A percentile compares a stretch with the other conserved stretches of the same genome.
phyloP scores from a whole-genome alignment of 495 filamentous ascomycete species.

The Neurospora discreta region DNA sequence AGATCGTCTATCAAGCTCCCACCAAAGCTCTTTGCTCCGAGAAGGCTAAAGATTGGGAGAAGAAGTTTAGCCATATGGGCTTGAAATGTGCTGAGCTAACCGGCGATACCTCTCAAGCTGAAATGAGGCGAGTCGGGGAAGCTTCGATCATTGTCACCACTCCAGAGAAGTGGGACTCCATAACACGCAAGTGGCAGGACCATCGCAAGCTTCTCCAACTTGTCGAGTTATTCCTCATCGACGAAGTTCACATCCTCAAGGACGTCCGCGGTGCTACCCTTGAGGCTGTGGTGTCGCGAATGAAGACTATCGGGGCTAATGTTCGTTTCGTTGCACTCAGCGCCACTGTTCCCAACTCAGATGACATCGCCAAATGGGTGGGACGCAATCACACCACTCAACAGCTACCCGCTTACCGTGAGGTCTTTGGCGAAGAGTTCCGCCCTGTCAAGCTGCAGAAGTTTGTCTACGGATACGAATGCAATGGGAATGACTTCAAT shows the following conservation, averaged over 20 bases:
- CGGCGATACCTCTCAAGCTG: constrained; percentile 71
- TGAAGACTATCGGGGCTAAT: constrained; percentile 82
- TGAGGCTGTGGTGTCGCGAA: constrained; percentile 92
- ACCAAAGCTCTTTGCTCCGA: constrained; percentile 90
- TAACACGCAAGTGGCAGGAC: constrained; percentile 93
- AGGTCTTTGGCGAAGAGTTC: constrained; percentile 86
- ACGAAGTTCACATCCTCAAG: constrained; percentile 93
- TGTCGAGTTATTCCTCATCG: constrained; percentile 85
- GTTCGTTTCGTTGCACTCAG: constrained; percentile 88
- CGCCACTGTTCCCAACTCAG: constrained; percentile 87
- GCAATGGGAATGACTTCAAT: constrained; percentile 63
- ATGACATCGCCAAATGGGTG: constrained; percentile 87
- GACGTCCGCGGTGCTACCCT: constrained; percentile 81
- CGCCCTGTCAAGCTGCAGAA: constrained; percentile 81
- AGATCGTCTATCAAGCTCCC: constrained; percentile 91
- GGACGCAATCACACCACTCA: constrained; percentile 60
- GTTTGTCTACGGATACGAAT: constrained; percentile 65
- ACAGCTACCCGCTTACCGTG: constrained; percentile 55
- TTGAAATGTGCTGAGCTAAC: constrained; percentile 79
- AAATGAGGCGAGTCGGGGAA: constrained; percentile 62
- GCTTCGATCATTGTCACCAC: constrained; percentile 93
- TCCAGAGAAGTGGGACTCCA: constrained; percentile 97
- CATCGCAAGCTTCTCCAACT: constrained; percentile 73
- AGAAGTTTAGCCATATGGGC: constrained; percentile 67
- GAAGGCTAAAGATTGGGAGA: constrained; percentile 68